Base-by-base conservation (phyloP, 352 stramenopile species). In the Phytopythium kandeliae region DNA sequence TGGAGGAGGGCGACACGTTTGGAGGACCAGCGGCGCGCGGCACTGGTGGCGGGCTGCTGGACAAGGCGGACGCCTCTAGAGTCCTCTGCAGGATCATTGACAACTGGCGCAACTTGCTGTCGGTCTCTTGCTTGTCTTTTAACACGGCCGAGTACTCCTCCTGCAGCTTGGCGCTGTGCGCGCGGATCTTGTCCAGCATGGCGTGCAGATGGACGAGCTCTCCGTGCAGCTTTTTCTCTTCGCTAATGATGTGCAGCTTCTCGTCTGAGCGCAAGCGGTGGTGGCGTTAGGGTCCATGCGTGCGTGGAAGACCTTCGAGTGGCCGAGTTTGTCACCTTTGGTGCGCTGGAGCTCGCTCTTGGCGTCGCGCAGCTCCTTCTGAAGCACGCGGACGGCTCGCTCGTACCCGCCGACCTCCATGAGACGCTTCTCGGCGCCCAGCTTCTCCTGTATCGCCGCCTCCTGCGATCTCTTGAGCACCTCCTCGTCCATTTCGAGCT, bases 341-440 rank as follows among this genome's bases (percentile, higher is more conserved):
- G 74, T 85, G 17, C 67, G 62, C 53, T 74, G 62, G 1, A 86
- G 62, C 50, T 87, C 75, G 22, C 59, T 50, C 25, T 81, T 85
- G 24, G 75, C 73, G 8, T 78, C 62, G 37, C 65, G 61, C 28
- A 87, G 50, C 13, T 65, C 69, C 46, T 73, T 77, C 26, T 79
- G 75, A 30, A 85, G 63, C 45, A 73, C 58, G 4, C 77, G 71
- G 54, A 85, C 70, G 8, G 73, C 64, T 26, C 69, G 71, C 36
- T 89, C 74, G 49, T 79, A 73, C 30, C 78, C 75, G 26, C 78
- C 78, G 19, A 87, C 66, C 41, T 86, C 75, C 54, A 80, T 77
- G 0, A 89, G 60, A 12, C 71, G 64, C 53, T 81, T 78, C 60
- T 89, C 74, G 0, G 75, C 68, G 5, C 72, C 52, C 30, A 86